Percentiles rank a stretch among this genome's conserved stretches.
Conservation (phyloP, 2,329 filamentous ascomycete genomes). For the Colletotrichum shisoi region DNA sequence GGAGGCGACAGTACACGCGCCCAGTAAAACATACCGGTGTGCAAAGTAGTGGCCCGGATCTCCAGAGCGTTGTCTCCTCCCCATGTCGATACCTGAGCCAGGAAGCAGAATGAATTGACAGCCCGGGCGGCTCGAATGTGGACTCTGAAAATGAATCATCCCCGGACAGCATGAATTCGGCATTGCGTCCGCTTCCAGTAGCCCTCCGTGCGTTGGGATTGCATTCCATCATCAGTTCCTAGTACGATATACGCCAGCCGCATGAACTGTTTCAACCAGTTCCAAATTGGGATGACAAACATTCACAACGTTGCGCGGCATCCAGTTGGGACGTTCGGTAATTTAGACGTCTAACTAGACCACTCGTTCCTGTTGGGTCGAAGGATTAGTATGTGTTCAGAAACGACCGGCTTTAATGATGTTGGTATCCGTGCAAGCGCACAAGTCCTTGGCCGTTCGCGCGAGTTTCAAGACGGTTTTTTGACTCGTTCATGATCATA, state of each 20-base stretch:
- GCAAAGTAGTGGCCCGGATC: neutral
- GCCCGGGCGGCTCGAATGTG: slow-evolving; percentile 7
- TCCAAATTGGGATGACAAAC: neutral
- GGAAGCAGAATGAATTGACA: neutral
- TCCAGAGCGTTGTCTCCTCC: neutral
- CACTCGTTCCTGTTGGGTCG: slow-evolving; percentile 43
- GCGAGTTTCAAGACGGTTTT: neutral
- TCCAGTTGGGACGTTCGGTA: slow-evolving; percentile 34
- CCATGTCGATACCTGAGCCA: neutral
- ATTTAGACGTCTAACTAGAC: slow-evolving; percentile 42
- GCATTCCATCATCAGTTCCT: slow-evolving; percentile 33
- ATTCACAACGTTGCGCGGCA: neutral
- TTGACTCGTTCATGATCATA: neutral
- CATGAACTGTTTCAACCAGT: neutral
- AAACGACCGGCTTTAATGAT: slow-evolving; percentile 12
- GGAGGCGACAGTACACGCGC: neutral
- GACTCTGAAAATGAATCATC: slow-evolving; percentile 36
- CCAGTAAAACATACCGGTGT: neutral
- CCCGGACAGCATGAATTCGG: slow-evolving; percentile 46
- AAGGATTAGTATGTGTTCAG: slow-evolving; percentile 43
- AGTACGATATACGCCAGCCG: neutral
- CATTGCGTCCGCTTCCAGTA: slow-evolving; percentile 47
- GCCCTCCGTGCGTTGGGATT: slow-evolving; percentile 47
- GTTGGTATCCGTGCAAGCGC: too few relatives aligned
- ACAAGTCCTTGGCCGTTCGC: neutral